phyloP scores from a whole-genome alignment of 2,329 filamentous ascomycete species.

The Sarocladiaceae sp. region DNA sequence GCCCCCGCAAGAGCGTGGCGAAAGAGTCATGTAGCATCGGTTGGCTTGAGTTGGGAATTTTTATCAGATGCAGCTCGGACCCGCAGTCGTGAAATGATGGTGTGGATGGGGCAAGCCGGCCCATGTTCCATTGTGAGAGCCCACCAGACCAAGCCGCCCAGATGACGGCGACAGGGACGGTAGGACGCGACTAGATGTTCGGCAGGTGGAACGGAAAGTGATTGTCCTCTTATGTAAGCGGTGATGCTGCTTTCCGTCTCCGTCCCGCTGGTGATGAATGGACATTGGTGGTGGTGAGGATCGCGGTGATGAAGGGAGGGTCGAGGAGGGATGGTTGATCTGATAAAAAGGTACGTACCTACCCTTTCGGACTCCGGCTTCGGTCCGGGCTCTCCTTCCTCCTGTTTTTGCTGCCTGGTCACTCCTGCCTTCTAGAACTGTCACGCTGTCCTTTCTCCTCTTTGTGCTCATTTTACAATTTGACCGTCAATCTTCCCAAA shows the following conservation, averaged over 20 bases:
- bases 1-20: slow-evolving; percentile 2
- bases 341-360: slow-evolving; percentile 9
- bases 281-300: not conserved
- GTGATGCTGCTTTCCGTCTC: not conserved
- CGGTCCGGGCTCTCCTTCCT: too few species aligned
- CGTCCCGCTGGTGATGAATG: too few species aligned
- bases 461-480: not conserved
- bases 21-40: not conserved
- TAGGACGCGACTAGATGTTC: not conserved
- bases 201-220: too few species aligned
- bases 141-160: too few species aligned
- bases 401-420: too few species aligned
- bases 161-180: not conserved
- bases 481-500: too few species aligned
- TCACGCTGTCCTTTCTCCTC: too few species aligned
- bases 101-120: not conserved
- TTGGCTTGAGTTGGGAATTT: not conserved
- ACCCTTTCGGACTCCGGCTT: not conserved
- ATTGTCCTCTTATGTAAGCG: not conserved
- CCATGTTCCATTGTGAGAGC: too few species aligned
- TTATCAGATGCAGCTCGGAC: slow-evolving; percentile 8
- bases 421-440: too few species aligned
- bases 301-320: not conserved
- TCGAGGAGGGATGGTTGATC: not conserved
- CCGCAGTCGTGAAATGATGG: slow-evolving; percentile 4